A percentile compares a stretch with the other conserved stretches of the same genome.
phyloP scores from a whole-genome alignment of 2,329 filamentous ascomycete genomes.

The Hymenoscyphus albidus region DNA sequence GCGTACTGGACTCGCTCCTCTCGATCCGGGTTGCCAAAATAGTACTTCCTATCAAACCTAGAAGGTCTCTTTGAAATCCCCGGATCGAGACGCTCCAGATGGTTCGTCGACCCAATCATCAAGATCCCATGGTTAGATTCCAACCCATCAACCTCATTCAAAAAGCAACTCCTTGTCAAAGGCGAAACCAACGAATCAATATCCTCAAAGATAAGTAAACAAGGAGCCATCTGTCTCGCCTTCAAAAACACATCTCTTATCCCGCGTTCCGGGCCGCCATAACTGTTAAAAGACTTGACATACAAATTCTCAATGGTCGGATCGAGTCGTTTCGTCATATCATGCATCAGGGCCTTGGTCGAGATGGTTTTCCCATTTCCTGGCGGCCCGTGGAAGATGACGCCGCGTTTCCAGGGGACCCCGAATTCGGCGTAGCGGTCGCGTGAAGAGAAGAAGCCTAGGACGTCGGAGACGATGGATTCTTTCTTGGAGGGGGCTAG shows the following conservation, averaged over 20 bases:
- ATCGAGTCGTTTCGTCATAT: constrained; percentile 48
- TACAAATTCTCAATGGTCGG: constrained; percentile 53
- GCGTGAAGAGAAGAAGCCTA: constrained; percentile 58
- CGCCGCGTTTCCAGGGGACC: constrained; percentile 67
- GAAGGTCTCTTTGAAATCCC: constrained; percentile 63
- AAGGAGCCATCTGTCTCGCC: constrained; percentile 60
- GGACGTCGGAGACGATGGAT: constrained; percentile 58
- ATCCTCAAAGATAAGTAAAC: constrained; percentile 69
- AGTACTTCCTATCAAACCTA: constrained; percentile 64
- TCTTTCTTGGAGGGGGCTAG: constrained; percentile 63
- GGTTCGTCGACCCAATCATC: constrained; percentile 64
- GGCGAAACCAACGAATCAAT: constrained; percentile 63
- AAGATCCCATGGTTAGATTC: constrained; percentile 67
- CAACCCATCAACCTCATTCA: constrained; percentile 70
- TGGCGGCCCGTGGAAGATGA: constrained; percentile 64
- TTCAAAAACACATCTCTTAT: constrained; percentile 54
- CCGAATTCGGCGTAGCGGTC: constrained; percentile 56
- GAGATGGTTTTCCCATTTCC: constrained; percentile 70
- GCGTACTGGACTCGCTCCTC: constrained; percentile 56
- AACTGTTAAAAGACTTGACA: constrained; percentile 51
- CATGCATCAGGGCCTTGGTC: constrained; percentile 63
- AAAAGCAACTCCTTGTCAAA: constrained; percentile 60
- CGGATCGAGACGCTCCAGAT: constrained; percentile 62
- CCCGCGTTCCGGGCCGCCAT: constrained; percentile 50
- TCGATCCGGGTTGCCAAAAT: constrained; percentile 55